These are phyloP conservation scores for Solanum gandarillasii DNA, from an alignment of 257 asterid genomes.

Conservation along the genomic window DNA sequence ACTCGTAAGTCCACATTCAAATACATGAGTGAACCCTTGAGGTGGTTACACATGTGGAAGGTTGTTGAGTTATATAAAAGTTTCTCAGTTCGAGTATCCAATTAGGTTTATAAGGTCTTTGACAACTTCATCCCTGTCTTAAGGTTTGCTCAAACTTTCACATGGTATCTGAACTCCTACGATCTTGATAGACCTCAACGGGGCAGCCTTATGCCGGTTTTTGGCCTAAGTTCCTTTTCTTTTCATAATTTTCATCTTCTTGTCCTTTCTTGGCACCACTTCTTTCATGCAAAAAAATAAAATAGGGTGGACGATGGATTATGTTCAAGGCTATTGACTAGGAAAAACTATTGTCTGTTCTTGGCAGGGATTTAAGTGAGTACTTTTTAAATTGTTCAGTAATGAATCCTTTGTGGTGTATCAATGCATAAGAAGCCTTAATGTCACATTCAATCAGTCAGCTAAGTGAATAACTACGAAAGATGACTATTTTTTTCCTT, in stretches of 20 bases:
- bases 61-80: not conserved
- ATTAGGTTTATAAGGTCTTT: not conserved
- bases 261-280: not conserved
- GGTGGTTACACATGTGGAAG: not conserved
- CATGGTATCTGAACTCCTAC: not conserved
- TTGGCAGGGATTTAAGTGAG: not conserved
- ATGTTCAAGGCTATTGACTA: not conserved
- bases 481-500: not conserved
- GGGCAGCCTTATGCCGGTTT: not conserved
- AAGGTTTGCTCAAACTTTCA: not conserved
- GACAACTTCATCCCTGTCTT: not conserved
- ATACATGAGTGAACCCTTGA: not conserved
- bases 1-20: not conserved
- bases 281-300: not conserved
- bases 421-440: not conserved
- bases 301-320: not conserved
- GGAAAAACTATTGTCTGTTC: not conserved
- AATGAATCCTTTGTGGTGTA: not conserved
- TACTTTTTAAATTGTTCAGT: not conserved
- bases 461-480: not conserved
- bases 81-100: not conserved
- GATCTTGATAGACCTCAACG: not conserved
- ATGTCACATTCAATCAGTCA: not conserved
- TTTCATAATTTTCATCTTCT: not conserved
- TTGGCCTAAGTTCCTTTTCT: not conserved